Percentiles rank a stretch among this genome's conserved stretches.
phyloP scores from a whole-genome alignment of 441 rosid species.

The Daphne laureola region DNA sequence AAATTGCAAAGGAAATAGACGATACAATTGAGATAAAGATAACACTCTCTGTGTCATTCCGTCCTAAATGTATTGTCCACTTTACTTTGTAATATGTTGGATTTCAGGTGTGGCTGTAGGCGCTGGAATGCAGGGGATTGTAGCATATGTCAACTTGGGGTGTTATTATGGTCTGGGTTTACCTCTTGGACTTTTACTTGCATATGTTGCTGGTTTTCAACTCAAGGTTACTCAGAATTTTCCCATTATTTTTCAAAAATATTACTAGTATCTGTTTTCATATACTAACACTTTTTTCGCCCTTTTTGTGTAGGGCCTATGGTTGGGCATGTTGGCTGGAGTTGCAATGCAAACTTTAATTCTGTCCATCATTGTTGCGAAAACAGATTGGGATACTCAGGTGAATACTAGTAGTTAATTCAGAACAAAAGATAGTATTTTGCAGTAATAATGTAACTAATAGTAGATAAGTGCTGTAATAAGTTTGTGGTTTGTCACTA shows the following conservation, averaged over 20 bases:
- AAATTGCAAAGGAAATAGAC: too few relatives aligned
- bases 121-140: conserved; percentile 32
- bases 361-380: conserved; percentile 21
- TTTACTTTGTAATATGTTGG: too few relatives aligned
- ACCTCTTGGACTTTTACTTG: conserved; percentile 33
- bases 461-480: neutral
- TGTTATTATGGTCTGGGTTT: conserved; percentile 38
- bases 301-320: conserved; percentile 27
- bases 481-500: too few relatives aligned
- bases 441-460: neutral
- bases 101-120: conserved; percentile 43
- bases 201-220: conserved; percentile 20
- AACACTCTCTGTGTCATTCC: too few relatives aligned
- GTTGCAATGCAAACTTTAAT: conserved; percentile 20
- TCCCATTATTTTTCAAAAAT: too few relatives aligned
- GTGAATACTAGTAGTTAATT: conserved; percentile 4
- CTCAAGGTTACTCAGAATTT: conserved; percentile 14
- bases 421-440: neutral
- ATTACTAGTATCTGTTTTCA: too few relatives aligned
- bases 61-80: too few relatives aligned
- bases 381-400: conserved; percentile 41
- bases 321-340: conserved; percentile 40
- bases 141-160: conserved; percentile 31
- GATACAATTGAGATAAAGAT: too few relatives aligned
- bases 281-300: too few relatives aligned